phyloP scores from a whole-genome alignment of 305 asterid genomes.

The Solanum hybrid region DNA sequence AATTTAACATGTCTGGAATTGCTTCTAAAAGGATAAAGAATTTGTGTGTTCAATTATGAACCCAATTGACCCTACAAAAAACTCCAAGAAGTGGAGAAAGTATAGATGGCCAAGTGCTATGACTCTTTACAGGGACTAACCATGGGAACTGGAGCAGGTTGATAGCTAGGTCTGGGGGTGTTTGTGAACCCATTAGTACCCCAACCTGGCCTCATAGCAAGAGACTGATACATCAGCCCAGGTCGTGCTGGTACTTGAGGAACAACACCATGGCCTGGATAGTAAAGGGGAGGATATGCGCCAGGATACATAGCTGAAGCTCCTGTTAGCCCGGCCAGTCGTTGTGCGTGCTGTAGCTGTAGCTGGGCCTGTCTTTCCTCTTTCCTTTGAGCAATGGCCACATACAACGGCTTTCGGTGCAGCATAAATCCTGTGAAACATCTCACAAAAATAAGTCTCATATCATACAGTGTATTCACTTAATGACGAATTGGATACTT shows the following conservation, averaged over 20 bases:
- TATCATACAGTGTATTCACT: neutral
- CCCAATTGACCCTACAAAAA: neutral
- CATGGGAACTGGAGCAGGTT: slow-evolving; percentile 45
- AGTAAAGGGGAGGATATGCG: slow-evolving; percentile 61
- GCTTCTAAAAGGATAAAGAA: neutral
- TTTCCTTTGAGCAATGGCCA: slow-evolving; percentile 79
- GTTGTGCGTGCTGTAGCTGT: slow-evolving; percentile 48
- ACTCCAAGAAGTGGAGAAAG: neutral
- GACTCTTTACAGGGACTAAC: slow-evolving; percentile 31
- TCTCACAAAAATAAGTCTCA: neutral
- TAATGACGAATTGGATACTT: neutral
- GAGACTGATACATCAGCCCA: slow-evolving; percentile 45
- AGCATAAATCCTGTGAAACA: slow-evolving; percentile 49
- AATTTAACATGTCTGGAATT: neutral
- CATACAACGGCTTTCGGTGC: slow-evolving; percentile 66
- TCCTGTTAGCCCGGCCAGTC: slow-evolving; percentile 45
- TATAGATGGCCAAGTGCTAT: neutral
- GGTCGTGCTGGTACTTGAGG: slow-evolving; percentile 43
- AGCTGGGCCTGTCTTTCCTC: slow-evolving; percentile 66
- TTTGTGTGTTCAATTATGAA: neutral
- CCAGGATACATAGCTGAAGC: slow-evolving; percentile 45
- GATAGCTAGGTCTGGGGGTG: slow-evolving; percentile 36
- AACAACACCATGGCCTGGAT: slow-evolving; percentile 52
- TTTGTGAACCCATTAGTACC: slow-evolving; percentile 44
- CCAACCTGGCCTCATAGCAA: slow-evolving; percentile 68